These are phyloP conservation scores for Lachancea nothofagi DNA, from an alignment of 805 yeast genomes.

Conservation along the genomic window DNA sequence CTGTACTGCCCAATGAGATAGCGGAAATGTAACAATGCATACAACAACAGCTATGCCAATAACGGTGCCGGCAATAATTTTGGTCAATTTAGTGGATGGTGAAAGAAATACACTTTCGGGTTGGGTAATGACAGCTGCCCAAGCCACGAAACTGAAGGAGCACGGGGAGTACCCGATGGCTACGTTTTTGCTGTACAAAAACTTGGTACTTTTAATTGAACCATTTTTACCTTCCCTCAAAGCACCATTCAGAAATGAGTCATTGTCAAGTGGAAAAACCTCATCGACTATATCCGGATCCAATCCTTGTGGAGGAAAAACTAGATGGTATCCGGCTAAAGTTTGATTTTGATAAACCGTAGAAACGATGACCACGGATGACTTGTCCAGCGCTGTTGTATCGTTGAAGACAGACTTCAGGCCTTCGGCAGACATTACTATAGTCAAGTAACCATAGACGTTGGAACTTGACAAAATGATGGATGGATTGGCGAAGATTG, in stretches of 20 bases:
- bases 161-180: conserved; percentile 55
- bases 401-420: conserved; percentile 38
- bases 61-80: conserved; percentile 71
- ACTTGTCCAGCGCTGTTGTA: conserved; percentile 38
- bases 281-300: conserved; percentile 16
- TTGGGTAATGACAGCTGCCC: conserved; percentile 78
- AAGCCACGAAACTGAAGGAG: conserved; percentile 40
- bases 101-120: conserved; percentile 49
- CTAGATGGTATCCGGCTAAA: conserved; percentile 36
- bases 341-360: conserved; percentile 24
- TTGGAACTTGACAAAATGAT: conserved; percentile 53
- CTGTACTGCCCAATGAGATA: conserved; percentile 77
- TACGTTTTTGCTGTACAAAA: conserved; percentile 36
- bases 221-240: conserved; percentile 39
- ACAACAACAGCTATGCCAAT: conserved; percentile 72
- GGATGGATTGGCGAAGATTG: conserved; percentile 69
- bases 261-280: conserved; percentile 26
- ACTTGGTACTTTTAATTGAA: conserved; percentile 34
- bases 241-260: conserved; percentile 34
- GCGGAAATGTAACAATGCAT: conserved; percentile 70
- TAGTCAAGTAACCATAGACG: conserved; percentile 66
- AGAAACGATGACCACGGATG: conserved; percentile 31
- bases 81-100: conserved; percentile 57
- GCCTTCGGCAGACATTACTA: conserved; percentile 45
- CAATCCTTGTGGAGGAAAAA: conserved; percentile 37